Percentiles rank a stretch among this genome's conserved stretches.
Evolutionary conservation across 345 rosid species (phyloP).

Genomic region (Citropsis articulata): DNA sequence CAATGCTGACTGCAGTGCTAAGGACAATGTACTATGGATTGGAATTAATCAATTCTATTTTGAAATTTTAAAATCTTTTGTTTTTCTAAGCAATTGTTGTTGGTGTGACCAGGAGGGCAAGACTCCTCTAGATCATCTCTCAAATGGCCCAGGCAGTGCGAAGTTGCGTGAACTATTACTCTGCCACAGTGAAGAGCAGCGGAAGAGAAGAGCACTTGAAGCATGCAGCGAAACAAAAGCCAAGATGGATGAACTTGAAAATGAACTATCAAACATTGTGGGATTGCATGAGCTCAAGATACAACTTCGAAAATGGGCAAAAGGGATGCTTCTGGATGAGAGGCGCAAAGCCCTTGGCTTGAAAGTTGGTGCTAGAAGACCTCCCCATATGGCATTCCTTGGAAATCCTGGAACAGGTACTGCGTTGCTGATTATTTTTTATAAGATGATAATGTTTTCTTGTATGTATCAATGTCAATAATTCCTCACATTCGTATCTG

Average conservation of each 20-base stretch:
- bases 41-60: not conserved
- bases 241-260: conserved; percentile 91
- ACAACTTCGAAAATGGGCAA: conserved; percentile 94
- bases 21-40: conserved; percentile 61
- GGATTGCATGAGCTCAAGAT: conserved; percentile 81
- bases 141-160: conserved; percentile 73
- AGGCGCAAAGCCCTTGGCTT: conserved; percentile 87
- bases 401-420: conserved; percentile 99
- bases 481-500: not conserved
- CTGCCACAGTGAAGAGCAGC: conserved; percentile 73
- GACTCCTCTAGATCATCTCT: conserved; percentile 91
- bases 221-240: conserved; percentile 75
- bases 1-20: conserved; percentile 87
- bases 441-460: not conserved
- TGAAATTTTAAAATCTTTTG: conserved; percentile 1
- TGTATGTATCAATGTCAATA: not conserved
- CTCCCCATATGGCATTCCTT: conserved; percentile 98
- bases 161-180: conserved; percentile 57
- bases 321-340: conserved; percentile 99
- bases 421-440: not conserved
- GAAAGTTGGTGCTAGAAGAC: conserved; percentile 77
- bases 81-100: conserved; percentile 2
- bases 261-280: conserved; percentile 64
- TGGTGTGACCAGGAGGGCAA: conserved; percentile 61
- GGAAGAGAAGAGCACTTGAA: conserved; percentile 72